Conservation (phyloP, 140 eudicot genomes). For the Cichorium intybus region DNA sequence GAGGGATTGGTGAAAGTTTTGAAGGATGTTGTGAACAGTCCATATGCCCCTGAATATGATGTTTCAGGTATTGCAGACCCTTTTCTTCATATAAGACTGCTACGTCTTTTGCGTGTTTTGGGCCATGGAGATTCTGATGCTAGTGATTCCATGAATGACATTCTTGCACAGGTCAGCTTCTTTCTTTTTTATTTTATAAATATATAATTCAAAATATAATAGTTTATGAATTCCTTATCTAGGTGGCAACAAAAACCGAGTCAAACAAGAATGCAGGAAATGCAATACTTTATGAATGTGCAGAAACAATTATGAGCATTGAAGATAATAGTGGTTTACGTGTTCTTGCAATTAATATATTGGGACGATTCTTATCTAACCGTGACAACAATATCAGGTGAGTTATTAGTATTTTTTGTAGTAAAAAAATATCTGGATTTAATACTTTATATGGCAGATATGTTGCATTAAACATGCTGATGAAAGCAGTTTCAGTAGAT, state of each 20-base stretch:
- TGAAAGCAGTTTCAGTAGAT: constrained; percentile 80
- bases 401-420: constrained; percentile 2
- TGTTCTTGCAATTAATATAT: constrained; percentile 90
- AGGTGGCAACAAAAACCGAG: constrained; percentile 98
- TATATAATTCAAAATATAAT: background rate
- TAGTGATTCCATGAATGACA: constrained; percentile 86
- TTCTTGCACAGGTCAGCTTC: constrained; percentile 87
- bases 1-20: constrained; percentile 70
- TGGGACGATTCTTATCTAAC: constrained; percentile 91
- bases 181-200: background rate
- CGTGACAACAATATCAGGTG: constrained; percentile 96
- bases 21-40: constrained; percentile 85
- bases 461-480: constrained; percentile 94
- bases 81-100: constrained; percentile 81
- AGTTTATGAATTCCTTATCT: constrained; percentile 6
- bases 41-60: constrained; percentile 92
- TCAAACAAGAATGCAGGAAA: constrained; percentile 95
- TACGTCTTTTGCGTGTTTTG: constrained; percentile 65
- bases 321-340: constrained; percentile 93
- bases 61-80: constrained; percentile 88
- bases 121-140: constrained; percentile 91
- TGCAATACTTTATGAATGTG: constrained; percentile 94
- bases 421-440: background rate
- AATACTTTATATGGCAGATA: constrained; percentile 62
- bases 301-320: constrained; percentile 83